Conservation (phyloP, 1,284 basidiomycete species). For the Coniferiporia weirii region DNA sequence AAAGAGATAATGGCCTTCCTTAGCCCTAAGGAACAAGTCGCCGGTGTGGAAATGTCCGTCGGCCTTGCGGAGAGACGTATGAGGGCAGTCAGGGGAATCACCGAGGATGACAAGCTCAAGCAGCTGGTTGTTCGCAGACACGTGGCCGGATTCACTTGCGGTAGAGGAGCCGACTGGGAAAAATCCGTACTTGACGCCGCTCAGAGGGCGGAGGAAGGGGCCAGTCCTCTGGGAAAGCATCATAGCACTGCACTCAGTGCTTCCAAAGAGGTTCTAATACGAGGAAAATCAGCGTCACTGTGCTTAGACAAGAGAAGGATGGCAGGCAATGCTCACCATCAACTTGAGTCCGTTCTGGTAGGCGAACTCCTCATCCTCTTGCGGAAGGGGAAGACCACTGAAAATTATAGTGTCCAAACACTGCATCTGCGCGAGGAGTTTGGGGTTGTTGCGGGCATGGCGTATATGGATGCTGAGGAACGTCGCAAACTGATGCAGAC, state of each 20-base stretch:
- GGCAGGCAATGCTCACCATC: constrained; percentile 35
- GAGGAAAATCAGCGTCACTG: constrained; percentile 12
- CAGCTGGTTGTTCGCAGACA: constrained; percentile 45
- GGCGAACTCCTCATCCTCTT: constrained; percentile 64
- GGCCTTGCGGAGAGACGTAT: constrained; percentile 43
- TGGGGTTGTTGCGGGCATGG: constrained; percentile 53
- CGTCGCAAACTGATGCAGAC: constrained; percentile 63
- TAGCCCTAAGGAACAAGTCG: constrained; percentile 60
- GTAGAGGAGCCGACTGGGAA: constrained; percentile 40
- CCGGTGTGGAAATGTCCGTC: constrained; percentile 73
- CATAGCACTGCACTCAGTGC: constrained; percentile 66
- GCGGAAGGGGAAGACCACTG: constrained; percentile 52
- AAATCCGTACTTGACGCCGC: constrained; percentile 54
- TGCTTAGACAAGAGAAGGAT: constrained; percentile 16
- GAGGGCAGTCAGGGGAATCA: constrained; percentile 62
- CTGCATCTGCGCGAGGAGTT: constrained; percentile 51
- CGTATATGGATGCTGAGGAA: constrained; percentile 60
- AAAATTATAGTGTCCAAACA: constrained; percentile 56
- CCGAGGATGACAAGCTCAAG: constrained; percentile 61
- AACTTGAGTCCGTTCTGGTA: constrained; percentile 51
- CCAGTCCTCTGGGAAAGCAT: constrained; percentile 47
- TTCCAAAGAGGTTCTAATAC: constrained; percentile 63
- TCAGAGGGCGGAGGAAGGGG: constrained; percentile 47
- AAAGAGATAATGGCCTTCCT: constrained; percentile 51
- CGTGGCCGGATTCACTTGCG: constrained; percentile 38